phyloP scores from a whole-genome alignment of 176 grass and related monocot genomes.

The Luzula sylvatica region DNA sequence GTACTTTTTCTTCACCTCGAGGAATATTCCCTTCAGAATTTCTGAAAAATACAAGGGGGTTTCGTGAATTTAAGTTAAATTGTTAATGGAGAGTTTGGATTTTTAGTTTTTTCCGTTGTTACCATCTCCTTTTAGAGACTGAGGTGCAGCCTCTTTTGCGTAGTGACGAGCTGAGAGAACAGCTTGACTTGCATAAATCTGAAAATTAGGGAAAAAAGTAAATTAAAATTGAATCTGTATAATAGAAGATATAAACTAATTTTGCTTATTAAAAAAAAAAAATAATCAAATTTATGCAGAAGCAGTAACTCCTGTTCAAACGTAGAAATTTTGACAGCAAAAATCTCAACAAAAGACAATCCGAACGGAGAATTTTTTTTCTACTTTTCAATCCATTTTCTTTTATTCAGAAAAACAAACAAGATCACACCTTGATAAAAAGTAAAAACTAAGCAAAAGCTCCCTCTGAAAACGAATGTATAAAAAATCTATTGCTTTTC shows the following conservation, averaged over 20 bases:
- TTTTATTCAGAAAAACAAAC: no score
- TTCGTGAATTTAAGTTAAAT: no score
- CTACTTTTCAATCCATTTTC: no score
- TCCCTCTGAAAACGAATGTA: background rate
- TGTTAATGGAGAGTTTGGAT: no score
- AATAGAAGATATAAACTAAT: no score
- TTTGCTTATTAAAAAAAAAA: no score
- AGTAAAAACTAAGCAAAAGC: slow-evolving; percentile 1
- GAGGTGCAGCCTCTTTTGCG: slow-evolving; percentile 40
- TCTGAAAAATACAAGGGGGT: slow-evolving; percentile 29
- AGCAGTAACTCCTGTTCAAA: no score
- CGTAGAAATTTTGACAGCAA: no score
- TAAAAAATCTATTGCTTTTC: background rate
- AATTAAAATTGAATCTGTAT: background rate
- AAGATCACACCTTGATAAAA: slow-evolving; percentile 19
- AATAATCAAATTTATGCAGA: no score
- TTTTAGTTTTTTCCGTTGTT: background rate
- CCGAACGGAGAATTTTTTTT: no score
- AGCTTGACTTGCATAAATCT: slow-evolving; percentile 69
- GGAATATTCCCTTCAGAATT: slow-evolving; percentile 82
- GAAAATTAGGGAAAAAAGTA: slow-evolving; percentile 10
- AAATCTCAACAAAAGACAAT: no score
- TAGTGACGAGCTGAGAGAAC: slow-evolving; percentile 47
- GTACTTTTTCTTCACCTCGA: slow-evolving; percentile 88
- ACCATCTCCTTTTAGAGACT: slow-evolving; percentile 73